A percentile compares a stretch with the other conserved stretches of the same genome.
These are phyloP conservation scores for Xylaria sp. DNA, from an alignment of 2,329 filamentous ascomycete genomes.

Conservation along the genomic window DNA sequence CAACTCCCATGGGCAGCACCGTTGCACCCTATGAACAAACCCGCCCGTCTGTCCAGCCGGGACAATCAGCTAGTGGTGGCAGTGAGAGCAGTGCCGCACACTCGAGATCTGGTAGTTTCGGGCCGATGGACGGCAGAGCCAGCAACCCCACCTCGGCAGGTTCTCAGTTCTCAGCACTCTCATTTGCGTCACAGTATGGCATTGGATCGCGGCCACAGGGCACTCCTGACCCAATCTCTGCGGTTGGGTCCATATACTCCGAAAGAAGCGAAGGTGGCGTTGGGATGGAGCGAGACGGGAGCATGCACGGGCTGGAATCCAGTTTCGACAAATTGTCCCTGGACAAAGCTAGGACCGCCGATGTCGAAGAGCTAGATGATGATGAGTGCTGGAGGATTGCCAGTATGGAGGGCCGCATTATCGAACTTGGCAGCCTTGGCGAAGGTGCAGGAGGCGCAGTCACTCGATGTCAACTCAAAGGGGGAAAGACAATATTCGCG, in stretches of 20 bases:
- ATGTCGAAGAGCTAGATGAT: slow-evolving; percentile 95
- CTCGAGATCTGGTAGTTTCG: slow-evolving; percentile 86
- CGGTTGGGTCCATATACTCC: slow-evolving; percentile 86
- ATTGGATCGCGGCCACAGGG: slow-evolving; percentile 74
- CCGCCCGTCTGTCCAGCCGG: slow-evolving; percentile 64
- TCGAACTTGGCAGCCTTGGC: slow-evolving; percentile 88
- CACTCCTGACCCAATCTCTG: slow-evolving; percentile 86
- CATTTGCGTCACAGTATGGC: slow-evolving; percentile 78
- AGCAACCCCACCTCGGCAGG: slow-evolving; percentile 88
- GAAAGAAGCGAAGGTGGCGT: slow-evolving; percentile 80
- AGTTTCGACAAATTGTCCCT: slow-evolving; percentile 80
- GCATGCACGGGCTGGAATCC: slow-evolving; percentile 78
- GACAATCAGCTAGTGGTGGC: slow-evolving; percentile 76
- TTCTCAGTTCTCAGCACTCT: slow-evolving; percentile 86
- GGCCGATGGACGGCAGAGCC: slow-evolving; percentile 76
- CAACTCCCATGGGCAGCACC: slow-evolving; percentile 87
- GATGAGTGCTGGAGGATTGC: slow-evolving; percentile 90
- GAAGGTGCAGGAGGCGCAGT: slow-evolving; percentile 97
- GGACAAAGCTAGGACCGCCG: slow-evolving; percentile 83
- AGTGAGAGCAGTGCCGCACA: slow-evolving; percentile 84
- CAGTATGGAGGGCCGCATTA: slow-evolving; percentile 86
- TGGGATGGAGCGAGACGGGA: slow-evolving; percentile 85
- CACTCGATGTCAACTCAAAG: slow-evolving; percentile 87
- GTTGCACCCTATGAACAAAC: slow-evolving; percentile 76
- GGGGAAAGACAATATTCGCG: slow-evolving; percentile 93